Evolutionary conservation across 306 rosid species (phyloP), one percentile per base, ranked within the genome.

Genomic region (Ormosia emarginata): DNA sequence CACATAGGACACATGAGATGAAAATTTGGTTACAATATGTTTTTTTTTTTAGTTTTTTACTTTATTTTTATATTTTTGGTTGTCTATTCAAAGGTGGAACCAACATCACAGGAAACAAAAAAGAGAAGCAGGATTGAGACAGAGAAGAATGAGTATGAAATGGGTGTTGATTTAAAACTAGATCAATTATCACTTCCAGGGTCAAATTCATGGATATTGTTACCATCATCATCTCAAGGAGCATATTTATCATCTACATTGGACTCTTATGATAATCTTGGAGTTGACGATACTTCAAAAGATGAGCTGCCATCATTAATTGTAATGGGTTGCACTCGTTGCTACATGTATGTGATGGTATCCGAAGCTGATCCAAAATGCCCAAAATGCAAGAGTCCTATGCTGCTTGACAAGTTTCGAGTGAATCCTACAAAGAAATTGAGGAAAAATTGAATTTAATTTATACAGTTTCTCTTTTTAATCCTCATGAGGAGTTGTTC

Each of bases 341-440:
- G 92, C 70, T 36, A 10, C 3, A 24, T 74, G 0, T 77, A 82
- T 68, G 85, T 85, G 39, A 69, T 89, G 87, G 85, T 63, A 32
- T 37, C 80, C 2, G 8, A 77, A 50, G 11, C 15, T 8, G 7
- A 77, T 2, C 80, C 81, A 5, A 64, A 56, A 65, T 89, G 90
- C 32, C 88, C 86, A 7, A 56, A 8, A 1, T 89, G 90, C 73
- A 36, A 49, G 8, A 84, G 17, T 44, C 4, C 7, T 9, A 0
- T 2, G 2, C 37, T 86, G 32, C 6, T 72, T 29, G 78, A 79
- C 5, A n/a, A 17, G 2, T 77, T 84, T 43, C 29, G 69, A 47
- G 44, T 15, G 5, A 72, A 49, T 7, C 8, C 17, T 17, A 43
- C 29, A 5, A 69, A 85, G 43, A 80, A 49, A 61, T 5, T 2